These are phyloP conservation scores for Euphorbia lathyris DNA, from an alignment of 345 rosid genomes.

Conservation along the genomic window DNA sequence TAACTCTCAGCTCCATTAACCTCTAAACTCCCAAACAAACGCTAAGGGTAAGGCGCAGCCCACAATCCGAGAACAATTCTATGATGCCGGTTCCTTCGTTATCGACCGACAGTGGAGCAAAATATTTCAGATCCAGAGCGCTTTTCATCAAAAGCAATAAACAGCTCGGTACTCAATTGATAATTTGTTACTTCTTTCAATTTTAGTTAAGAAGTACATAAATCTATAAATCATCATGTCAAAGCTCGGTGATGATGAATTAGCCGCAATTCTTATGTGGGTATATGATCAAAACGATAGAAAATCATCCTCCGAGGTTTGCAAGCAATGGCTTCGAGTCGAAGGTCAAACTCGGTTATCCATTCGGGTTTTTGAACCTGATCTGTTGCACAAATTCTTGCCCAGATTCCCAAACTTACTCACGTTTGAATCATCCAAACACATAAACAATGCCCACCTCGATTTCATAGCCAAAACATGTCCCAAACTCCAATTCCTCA, in stretches of 20 bases:
- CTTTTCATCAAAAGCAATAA: too few relatives aligned
- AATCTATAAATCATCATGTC: too few relatives aligned
- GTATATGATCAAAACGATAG: slow-evolving; percentile 25
- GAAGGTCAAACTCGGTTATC: slow-evolving; percentile 37
- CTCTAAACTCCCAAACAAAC: too few relatives aligned
- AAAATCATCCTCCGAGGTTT: slow-evolving; percentile 36
- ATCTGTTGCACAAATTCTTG: slow-evolving; percentile 29
- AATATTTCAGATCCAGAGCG: too few relatives aligned
- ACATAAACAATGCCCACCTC: slow-evolving; percentile 27
- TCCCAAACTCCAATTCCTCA: slow-evolving; percentile 28
- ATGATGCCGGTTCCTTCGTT: too few relatives aligned
- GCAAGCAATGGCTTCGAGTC: slow-evolving; percentile 43
- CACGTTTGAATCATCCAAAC: slow-evolving; percentile 16
- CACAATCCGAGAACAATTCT: too few relatives aligned
- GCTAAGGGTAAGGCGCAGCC: too few relatives aligned
- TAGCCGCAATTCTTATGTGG: slow-evolving; percentile 30
- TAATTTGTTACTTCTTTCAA: too few relatives aligned
- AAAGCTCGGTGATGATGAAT: slow-evolving; percentile 39
- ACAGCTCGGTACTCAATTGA: too few relatives aligned
- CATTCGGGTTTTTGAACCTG: slow-evolving; percentile 39
- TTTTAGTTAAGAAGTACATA: too few relatives aligned
- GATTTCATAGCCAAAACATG: slow-evolving; percentile 36
- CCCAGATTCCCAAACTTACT: slow-evolving; percentile 46
- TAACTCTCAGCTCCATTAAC: too few relatives aligned
- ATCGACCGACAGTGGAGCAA: too few relatives aligned